phyloP scores from a whole-genome alignment of 164 flowering plant species.

The Chimonanthus salicifolius region DNA sequence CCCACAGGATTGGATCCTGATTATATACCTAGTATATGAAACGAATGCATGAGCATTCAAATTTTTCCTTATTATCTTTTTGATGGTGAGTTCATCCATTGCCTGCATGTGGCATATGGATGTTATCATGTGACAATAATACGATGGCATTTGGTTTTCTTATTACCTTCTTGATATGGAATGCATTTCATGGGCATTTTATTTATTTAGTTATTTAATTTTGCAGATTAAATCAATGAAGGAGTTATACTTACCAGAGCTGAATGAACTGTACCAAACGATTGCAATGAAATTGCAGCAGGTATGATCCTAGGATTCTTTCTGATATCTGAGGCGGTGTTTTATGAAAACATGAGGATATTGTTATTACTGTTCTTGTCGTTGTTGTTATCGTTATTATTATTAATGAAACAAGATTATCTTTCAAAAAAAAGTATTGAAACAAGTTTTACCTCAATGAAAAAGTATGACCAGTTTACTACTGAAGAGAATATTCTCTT shows the following conservation, averaged over 20 bases:
- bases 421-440: not conserved
- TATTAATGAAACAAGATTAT: too few species aligned
- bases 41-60: too few species aligned
- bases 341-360: too few species aligned
- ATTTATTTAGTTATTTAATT: not conserved
- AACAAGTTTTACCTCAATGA: too few species aligned
- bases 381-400: too few species aligned
- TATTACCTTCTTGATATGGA: too few species aligned
- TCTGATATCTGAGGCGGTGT: not conserved
- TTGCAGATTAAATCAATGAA: conserved; percentile 71
- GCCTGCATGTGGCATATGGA: not conserved
- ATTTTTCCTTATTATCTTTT: too few species aligned
- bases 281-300: conserved; percentile 59
- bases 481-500: too few species aligned
- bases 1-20: too few species aligned
- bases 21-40: too few species aligned
- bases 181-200: not conserved
- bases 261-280: conserved; percentile 65
- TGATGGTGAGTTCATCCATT: not conserved
- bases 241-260: conserved; percentile 59
- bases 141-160: not conserved
- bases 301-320: conserved; percentile 26
- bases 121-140: not conserved
- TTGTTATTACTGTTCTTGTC: too few species aligned
- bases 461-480: too few species aligned